Percentiles rank a stretch among this genome's conserved stretches.
Conservation (phyloP, 192 early-diverging fungal species). For the Gryganskiella cystojenkinii region DNA sequence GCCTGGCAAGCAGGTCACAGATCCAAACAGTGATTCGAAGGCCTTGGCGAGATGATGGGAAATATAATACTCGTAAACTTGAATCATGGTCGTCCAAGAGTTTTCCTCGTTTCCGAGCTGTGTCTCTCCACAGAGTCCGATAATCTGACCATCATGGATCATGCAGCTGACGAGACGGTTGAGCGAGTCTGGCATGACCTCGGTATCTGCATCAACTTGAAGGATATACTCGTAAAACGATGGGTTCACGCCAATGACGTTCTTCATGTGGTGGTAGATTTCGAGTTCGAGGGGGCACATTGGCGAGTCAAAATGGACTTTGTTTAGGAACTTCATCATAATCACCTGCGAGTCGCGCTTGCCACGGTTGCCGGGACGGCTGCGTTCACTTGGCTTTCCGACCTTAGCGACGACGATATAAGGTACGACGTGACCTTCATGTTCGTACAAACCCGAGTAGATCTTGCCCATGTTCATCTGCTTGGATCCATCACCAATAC, state of each 20-base stretch:
- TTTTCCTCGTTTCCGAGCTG: slow-evolving; percentile 89
- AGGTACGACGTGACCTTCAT: slow-evolving; percentile 89
- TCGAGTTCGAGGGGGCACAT: slow-evolving; percentile 97
- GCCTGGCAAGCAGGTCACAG: slow-evolving; percentile 85
- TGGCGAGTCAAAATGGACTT: slow-evolving; percentile 89
- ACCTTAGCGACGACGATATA: slow-evolving; percentile 96
- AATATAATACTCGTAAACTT: slow-evolving; percentile 94
- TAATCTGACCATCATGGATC: slow-evolving; percentile 81
- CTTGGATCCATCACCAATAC: slow-evolving; percentile 89
- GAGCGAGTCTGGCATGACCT: slow-evolving; percentile 86
- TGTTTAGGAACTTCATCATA: slow-evolving; percentile 92
- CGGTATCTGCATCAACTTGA: slow-evolving; percentile 86
- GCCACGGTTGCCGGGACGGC: slow-evolving; percentile 94
- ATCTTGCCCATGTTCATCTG: slow-evolving; percentile 96
- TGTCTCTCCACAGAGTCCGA: slow-evolving; percentile 96
- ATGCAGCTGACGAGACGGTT: slow-evolving; percentile 89
- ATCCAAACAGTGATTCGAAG: slow-evolving; percentile 84
- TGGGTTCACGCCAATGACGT: slow-evolving; percentile 93
- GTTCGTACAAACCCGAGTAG: slow-evolving; percentile 94
- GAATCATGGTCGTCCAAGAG: slow-evolving; percentile 96
- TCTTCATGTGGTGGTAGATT: slow-evolving; percentile 96
- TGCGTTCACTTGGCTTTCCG: slow-evolving; percentile 86
- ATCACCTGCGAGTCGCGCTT: slow-evolving; percentile 98
- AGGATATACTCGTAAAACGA: slow-evolving; percentile 82
- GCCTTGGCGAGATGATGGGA: slow-evolving; percentile 94